Evolutionary conservation across 164 flowering plant genomes (phyloP).

Genomic region (Santalum album): DNA sequence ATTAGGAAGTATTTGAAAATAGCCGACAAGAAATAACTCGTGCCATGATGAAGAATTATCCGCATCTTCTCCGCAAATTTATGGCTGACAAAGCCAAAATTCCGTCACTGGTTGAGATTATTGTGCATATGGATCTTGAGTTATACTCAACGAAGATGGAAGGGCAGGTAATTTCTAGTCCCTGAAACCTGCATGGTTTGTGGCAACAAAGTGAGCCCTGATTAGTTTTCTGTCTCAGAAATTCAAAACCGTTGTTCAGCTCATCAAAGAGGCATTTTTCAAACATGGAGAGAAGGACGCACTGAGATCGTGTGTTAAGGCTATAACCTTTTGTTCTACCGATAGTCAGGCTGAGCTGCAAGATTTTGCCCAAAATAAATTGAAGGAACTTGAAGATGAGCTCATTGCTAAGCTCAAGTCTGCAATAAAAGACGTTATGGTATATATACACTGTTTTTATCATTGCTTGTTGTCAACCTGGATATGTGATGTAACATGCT

Average conservation of each 20-base stretch:
- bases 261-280: constrained; percentile 81
- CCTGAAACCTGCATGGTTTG: constrained; percentile 1
- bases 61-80: constrained; percentile 73
- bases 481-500: constrained; percentile 10
- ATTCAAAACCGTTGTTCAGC: constrained; percentile 63
- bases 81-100: constrained; percentile 83
- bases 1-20: constrained; percentile 70
- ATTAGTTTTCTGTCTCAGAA: constrained; percentile 41
- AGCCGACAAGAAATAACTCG: constrained; percentile 64
- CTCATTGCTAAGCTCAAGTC: constrained; percentile 60
- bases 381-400: constrained; percentile 89
- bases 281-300: constrained; percentile 93
- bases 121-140: constrained; percentile 72
- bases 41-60: constrained; percentile 84
- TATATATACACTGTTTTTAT: constrained; percentile 18
- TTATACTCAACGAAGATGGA: constrained; percentile 89
- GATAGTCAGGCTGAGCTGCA: constrained; percentile 83
- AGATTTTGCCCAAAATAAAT: constrained; percentile 65
- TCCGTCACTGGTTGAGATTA: constrained; percentile 58
- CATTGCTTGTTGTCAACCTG: not conserved
- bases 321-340: constrained; percentile 58
- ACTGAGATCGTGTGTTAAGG: constrained; percentile 82
- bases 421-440: constrained; percentile 72
- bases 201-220: constrained; percentile 1
- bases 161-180: constrained; percentile 56